Conservation (phyloP, 169 alveolate genomes). For the Amoebophrya sp. region DNA sequence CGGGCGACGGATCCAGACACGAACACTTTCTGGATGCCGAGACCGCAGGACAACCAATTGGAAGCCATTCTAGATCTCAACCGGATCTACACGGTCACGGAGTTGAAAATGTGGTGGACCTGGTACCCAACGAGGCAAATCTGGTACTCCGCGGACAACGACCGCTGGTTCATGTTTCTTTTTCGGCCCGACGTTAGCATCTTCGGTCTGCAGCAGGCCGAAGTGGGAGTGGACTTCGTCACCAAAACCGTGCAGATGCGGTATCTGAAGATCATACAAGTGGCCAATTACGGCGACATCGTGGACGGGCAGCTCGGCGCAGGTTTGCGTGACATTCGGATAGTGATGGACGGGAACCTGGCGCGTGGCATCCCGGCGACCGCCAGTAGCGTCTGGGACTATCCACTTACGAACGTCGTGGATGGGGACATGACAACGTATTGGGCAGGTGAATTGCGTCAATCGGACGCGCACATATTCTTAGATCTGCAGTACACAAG, state of each 20-base stretch:
- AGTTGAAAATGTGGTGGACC: conserved; percentile 19
- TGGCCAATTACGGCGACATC: not conserved
- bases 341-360: conserved; percentile 12
- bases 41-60: not conserved
- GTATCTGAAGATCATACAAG: not conserved
- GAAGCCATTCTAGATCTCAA: conserved; percentile 1
- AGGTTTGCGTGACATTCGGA: not conserved
- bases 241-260: not conserved
- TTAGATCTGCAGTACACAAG: conserved; percentile 12
- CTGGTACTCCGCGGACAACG: not conserved
- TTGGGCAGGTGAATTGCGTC: not conserved
- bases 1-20: conserved; percentile 5
- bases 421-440: not conserved
- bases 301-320: conserved; percentile 24
- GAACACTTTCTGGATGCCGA: not conserved
- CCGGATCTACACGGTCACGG: conserved; percentile 18
- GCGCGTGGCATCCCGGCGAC: not conserved
- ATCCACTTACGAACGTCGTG: not conserved
- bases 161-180: not conserved
- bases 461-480: not conserved
- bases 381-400: conserved; percentile 3
- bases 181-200: not conserved
- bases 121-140: not conserved
- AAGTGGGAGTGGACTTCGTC: not conserved
- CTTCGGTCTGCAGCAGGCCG: conserved; percentile 23